phyloP scores from a whole-genome alignment of 31 red algal genomes.

The Bonnemaisonia californica region DNA sequence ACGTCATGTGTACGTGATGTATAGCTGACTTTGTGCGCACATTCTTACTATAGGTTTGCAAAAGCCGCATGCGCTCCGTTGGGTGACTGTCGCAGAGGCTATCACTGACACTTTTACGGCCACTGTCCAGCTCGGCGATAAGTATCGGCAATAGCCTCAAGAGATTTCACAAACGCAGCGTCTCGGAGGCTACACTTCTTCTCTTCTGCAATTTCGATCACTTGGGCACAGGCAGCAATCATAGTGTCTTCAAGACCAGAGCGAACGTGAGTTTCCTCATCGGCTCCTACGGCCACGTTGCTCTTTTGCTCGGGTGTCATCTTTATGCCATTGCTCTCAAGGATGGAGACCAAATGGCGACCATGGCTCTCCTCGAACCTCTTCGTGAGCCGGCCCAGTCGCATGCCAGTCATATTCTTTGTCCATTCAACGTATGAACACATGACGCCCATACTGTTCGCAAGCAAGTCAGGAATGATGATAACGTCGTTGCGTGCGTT shows the following conservation, averaged over 20 bases:
- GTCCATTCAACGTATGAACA: constrained; percentile 96
- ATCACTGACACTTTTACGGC: constrained; percentile 67
- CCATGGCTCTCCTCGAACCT: constrained; percentile 89
- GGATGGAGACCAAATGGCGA: constrained; percentile 58
- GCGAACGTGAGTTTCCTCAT: constrained; percentile 89
- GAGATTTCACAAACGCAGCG: constrained; percentile 87
- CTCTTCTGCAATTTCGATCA: constrained; percentile 72
- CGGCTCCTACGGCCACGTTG: constrained; percentile 78
- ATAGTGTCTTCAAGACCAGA: constrained; percentile 97
- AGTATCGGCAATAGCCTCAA: constrained; percentile 81
- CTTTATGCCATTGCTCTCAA: constrained; percentile 87
- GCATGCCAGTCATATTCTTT: constrained; percentile 90
- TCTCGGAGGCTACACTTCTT: constrained; percentile 72
- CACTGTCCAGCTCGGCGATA: constrained; percentile 68
- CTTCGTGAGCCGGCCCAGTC: constrained; percentile 89
- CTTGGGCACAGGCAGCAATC: constrained; percentile 77
- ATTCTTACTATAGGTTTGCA: too few relatives aligned
- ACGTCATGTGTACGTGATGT: too few relatives aligned
- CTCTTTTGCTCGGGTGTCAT: constrained; percentile 75
- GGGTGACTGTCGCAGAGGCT: too few relatives aligned
- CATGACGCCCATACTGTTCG: constrained; percentile 95
- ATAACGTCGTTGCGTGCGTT: constrained; percentile 52
- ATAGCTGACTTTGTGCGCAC: too few relatives aligned
- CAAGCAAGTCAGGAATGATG: constrained; percentile 89
- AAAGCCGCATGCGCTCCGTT: too few relatives aligned